Base-by-base conservation (phyloP, 306 rosid genomes). In the Corylus heterophylla region DNA sequence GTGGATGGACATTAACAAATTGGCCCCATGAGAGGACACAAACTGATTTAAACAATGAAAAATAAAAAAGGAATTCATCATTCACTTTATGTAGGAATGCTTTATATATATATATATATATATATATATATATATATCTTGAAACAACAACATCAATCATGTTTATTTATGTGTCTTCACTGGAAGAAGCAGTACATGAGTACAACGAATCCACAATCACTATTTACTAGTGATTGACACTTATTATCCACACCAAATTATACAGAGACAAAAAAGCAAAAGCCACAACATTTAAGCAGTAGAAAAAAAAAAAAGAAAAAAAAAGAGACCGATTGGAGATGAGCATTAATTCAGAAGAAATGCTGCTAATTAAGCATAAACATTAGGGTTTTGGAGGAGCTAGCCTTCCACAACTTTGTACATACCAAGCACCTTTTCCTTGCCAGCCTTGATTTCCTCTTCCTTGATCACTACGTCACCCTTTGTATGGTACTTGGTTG, bases 371-470 rank as follows among this genome's bases (percentile, higher is more conserved):
- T 81, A 85, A 67, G 84, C 78, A 82, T 84, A 86, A 20, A 37
- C 82, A 54, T 80, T 51, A n/a, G 89, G 90, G 54, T 84, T 80
- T 35, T 76, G 84, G 22, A 73, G 56, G 54, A 86, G 89, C 22
- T 86, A 83, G 67, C 71, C 69, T 29, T 85, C 86, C 73, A 79
- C 83, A 52, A 74, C 63, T 79, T 81, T 88, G 86, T 72, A 82
- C 72, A 86, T 78, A 69, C 17, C 83, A 63, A 86, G 29, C 25
- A 81, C 69, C 78, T 51, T 86, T 68, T 78, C 83, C 73, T 81
- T 80, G 79, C 83, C 77, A 20, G 14, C 73, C 86, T 74, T 86
- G 22, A 86, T 76, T 31, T 84, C 84, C 54, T 86, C 92, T 79
- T 80, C 88, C 12, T 31, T 69, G 69, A 84, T 73, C 82, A 75